These are phyloP conservation scores for Miscanthus sacchariflorus DNA, from an alignment of 202 grass and related monocot species.

Conservation along the genomic window DNA sequence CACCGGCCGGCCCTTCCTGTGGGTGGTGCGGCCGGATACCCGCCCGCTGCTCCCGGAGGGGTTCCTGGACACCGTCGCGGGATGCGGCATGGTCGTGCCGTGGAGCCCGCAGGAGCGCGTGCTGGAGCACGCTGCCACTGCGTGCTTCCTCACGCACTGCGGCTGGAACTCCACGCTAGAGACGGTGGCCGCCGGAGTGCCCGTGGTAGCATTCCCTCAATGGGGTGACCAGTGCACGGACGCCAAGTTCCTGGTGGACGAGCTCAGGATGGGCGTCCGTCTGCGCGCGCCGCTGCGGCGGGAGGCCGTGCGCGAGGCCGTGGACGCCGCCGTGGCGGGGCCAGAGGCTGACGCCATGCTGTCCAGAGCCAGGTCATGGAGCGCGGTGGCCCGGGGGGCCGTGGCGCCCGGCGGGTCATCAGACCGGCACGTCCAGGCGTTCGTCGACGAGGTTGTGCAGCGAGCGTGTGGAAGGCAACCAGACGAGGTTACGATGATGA, in stretches of 20 bases:
- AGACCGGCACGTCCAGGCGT: not conserved
- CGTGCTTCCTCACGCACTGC: slow-evolving; percentile 77
- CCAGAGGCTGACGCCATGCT: not conserved
- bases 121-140: not conserved
- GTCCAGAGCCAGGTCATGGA: not conserved
- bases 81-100: not conserved
- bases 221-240: not conserved
- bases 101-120: not conserved
- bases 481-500: too few species aligned
- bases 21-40: not conserved
- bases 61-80: not conserved
- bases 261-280: not conserved
- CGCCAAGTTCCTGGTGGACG: not conserved
- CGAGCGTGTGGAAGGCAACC: not conserved
- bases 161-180: slow-evolving; percentile 85
- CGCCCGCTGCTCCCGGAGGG: not conserved
- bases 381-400: too few species aligned
- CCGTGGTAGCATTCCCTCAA: not conserved
- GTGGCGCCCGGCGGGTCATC: not conserved
- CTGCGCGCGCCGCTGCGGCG: too few species aligned
- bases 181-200: slow-evolving; percentile 5
- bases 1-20: not conserved
- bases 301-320: too few species aligned
- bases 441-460: not conserved
- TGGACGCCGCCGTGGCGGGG: not conserved